These are phyloP conservation scores for Pulveroboletus sp. DNA, from an alignment of 768 basidiomycete genomes.

Conservation along the genomic window DNA sequence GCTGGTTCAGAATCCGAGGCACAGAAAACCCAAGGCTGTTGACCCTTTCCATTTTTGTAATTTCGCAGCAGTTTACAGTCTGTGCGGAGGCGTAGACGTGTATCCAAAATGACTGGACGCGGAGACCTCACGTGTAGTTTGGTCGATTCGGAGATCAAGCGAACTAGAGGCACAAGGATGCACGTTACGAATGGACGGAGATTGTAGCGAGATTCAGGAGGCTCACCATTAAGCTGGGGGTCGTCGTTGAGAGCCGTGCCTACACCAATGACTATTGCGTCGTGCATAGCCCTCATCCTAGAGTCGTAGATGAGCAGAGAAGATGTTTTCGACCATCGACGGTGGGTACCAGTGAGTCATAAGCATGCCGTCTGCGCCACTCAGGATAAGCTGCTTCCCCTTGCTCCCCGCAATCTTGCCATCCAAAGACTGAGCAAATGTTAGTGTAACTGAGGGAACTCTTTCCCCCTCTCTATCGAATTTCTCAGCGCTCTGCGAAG, in stretches of 20 bases:
- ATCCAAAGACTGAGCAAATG: conserved; percentile 84
- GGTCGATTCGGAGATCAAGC: conserved; percentile 44
- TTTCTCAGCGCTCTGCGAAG: conserved; percentile 11
- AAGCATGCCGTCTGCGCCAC: conserved; percentile 79
- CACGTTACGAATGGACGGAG: neutral
- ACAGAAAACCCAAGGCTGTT: conserved; percentile 72
- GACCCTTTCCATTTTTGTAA: conserved; percentile 51
- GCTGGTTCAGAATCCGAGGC: conserved; percentile 12
- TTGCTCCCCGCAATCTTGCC: conserved; percentile 77
- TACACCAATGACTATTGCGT: conserved; percentile 87
- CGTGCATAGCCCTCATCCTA: conserved; percentile 91
- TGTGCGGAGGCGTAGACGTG: conserved; percentile 58
- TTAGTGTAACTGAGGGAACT: conserved; percentile 68
- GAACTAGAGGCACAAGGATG: conserved; percentile 36
- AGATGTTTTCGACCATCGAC: neutral
- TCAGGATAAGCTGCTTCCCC: conserved; percentile 74
- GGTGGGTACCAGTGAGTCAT: conserved; percentile 85
- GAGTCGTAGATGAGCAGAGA: conserved; percentile 1
- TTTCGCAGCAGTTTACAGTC: conserved; percentile 70
- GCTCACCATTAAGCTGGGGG: conserved; percentile 87
- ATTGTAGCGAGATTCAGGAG: neutral
- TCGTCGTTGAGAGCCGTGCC: conserved; percentile 89
- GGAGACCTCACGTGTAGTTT: conserved; percentile 48
- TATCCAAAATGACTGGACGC: conserved; percentile 80
- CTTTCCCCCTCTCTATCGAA: conserved; percentile 10